phyloP scores from a whole-genome alignment of 1,139 yeast species.

The Yamadazyma atmosphaerica region DNA sequence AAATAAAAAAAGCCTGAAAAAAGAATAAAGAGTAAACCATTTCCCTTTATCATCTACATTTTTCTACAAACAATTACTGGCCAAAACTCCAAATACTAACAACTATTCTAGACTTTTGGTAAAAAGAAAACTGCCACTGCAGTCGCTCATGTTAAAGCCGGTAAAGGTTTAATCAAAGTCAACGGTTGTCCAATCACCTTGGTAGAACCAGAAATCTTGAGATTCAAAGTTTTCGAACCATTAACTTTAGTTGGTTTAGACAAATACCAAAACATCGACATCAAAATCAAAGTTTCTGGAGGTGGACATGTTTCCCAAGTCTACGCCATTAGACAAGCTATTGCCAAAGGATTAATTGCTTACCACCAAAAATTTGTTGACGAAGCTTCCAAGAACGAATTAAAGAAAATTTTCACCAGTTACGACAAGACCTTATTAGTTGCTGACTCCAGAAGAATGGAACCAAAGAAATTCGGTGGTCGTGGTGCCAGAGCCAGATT shows the following conservation, averaged over 20 bases:
- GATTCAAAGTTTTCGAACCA: constrained; percentile 99
- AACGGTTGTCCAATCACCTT: constrained; percentile 99
- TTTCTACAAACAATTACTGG: too few species aligned
- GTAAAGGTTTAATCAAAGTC: constrained; percentile 98
- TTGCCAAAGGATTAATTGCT: constrained; percentile 99
- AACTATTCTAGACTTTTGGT: constrained; percentile 86
- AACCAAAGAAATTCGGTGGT: constrained; percentile 99
- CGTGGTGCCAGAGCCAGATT: constrained; percentile 99
- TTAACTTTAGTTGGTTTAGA: constrained; percentile 97
- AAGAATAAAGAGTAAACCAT: too few species aligned
- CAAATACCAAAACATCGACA: constrained; percentile 97
- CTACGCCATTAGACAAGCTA: constrained; percentile 99
- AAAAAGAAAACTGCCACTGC: constrained; percentile 99
- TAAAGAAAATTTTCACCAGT: constrained; percentile 95
- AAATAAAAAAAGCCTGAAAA: too few species aligned
- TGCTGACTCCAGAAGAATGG: constrained; percentile 99
- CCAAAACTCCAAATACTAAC: constrained; percentile 40
- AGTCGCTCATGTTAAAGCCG: constrained; percentile 99
- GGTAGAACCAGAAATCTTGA: constrained; percentile 97
- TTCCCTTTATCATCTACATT: too few species aligned
- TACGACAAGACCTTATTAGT: constrained; percentile 99
- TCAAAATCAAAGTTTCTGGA: constrained; percentile 98
- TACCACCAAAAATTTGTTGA: constrained; percentile 99
- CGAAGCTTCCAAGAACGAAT: constrained; percentile 99
- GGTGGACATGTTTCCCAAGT: constrained; percentile 99